Percentiles rank a stretch among this genome's conserved stretches.
These are phyloP conservation scores for Auriscalpium vulgare DNA, from an alignment of 768 basidiomycete species.

Conservation along the genomic window DNA sequence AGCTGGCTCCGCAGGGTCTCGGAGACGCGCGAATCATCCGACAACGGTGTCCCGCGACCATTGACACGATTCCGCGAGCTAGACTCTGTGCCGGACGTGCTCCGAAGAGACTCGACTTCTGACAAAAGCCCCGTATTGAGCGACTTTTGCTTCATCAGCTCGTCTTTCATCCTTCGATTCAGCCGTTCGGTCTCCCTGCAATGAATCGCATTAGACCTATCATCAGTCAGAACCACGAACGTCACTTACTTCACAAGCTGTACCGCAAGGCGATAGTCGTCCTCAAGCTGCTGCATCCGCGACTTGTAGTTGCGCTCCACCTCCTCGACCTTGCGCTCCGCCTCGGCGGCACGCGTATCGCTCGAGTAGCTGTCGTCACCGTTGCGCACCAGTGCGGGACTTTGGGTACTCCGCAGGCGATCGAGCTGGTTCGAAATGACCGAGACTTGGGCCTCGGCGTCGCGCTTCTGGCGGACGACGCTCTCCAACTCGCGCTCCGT, in stretches of 20 bases:
- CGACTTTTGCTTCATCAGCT: slow-evolving; percentile 84
- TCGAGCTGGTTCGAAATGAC: slow-evolving; percentile 62
- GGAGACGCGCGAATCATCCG: slow-evolving; percentile 49
- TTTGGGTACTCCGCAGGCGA: slow-evolving; percentile 50
- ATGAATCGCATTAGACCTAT: slow-evolving; percentile 10
- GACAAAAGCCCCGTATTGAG: slow-evolving; percentile 71
- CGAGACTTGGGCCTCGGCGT: slow-evolving; percentile 64
- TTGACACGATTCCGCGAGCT: slow-evolving; percentile 49
- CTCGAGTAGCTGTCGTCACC: slow-evolving; percentile 20
- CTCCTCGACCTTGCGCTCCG: slow-evolving; percentile 74
- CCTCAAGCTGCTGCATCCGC: slow-evolving; percentile 83
- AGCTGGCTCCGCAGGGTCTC: slow-evolving; percentile 65
- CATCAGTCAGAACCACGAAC: slow-evolving; percentile 13
- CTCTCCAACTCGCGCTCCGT: slow-evolving; percentile 70
- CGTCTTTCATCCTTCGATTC: slow-evolving; percentile 94
- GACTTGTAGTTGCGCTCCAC: slow-evolving; percentile 71
- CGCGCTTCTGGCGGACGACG: slow-evolving; percentile 57
- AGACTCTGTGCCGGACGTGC: slow-evolving; percentile 42
- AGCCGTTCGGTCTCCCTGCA: slow-evolving; percentile 93
- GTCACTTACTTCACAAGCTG: slow-evolving; percentile 87
- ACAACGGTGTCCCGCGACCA: slow-evolving; percentile 71
- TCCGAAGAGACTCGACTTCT: slow-evolving; percentile 72
- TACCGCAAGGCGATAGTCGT: slow-evolving; percentile 93
- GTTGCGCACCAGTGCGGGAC: slow-evolving; percentile 33
- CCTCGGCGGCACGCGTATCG: slow-evolving; percentile 49